These are phyloP conservation scores for Cutaneotrichosporon sp. DNA, from an alignment of 1,284 basidiomycete species.

Conservation along the genomic window DNA sequence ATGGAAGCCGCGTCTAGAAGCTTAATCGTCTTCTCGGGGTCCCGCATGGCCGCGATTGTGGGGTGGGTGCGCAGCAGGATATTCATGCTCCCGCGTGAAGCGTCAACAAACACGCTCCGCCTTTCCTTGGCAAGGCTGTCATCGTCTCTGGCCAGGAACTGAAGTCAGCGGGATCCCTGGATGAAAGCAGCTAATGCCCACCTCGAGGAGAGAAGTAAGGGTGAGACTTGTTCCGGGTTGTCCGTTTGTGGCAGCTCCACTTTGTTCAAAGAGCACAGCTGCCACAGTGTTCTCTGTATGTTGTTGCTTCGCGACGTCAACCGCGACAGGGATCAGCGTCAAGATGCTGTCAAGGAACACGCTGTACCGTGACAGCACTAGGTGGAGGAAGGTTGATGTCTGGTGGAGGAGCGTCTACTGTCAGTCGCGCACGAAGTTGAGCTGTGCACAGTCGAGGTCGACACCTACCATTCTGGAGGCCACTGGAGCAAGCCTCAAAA, in stretches of 20 bases:
- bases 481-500: slow-evolving; percentile 19
- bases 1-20: slow-evolving; percentile 21
- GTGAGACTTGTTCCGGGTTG: slow-evolving; percentile 18
- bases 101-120: slow-evolving; percentile 15
- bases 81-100: slow-evolving; percentile 22
- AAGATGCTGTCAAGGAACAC: slow-evolving; percentile 16
- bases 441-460: not conserved
- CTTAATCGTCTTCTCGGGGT: slow-evolving; percentile 17
- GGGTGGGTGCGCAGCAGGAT: slow-evolving; percentile 31
- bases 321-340: slow-evolving; percentile 4
- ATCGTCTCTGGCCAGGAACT: slow-evolving; percentile 10
- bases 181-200: slow-evolving; percentile 3
- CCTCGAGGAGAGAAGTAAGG: slow-evolving; percentile 25
- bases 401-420: slow-evolving; percentile 26
- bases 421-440: not conserved
- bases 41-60: slow-evolving; percentile 6
- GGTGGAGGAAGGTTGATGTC: slow-evolving; percentile 30
- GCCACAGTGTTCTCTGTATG: slow-evolving; percentile 26
- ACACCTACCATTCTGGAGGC: not conserved
- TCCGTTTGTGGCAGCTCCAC: slow-evolving; percentile 25
- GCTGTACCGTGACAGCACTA: slow-evolving; percentile 24
- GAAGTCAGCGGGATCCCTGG: not conserved
- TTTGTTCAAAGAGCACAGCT: slow-evolving; percentile 27
- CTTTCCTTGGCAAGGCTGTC: not conserved
- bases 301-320: slow-evolving; percentile 8